Evolutionary conservation across 1,139 yeast genomes (phyloP), one percentile per base, ranked within the genome.

Genomic region (Debaryomyces sp.): DNA sequence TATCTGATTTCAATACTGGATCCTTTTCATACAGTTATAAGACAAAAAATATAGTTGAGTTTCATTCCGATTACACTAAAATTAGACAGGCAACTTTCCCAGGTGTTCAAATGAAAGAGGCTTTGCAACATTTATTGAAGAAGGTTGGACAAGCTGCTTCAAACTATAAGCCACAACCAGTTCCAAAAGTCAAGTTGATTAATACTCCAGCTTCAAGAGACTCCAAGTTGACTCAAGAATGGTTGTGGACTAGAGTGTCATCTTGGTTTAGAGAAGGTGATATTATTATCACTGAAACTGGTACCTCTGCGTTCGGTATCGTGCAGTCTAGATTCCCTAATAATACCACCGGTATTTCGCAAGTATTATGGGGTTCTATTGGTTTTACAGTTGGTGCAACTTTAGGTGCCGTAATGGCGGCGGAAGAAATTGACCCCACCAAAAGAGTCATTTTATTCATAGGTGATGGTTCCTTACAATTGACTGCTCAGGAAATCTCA

Each of bases 1-100:
- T 89, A 62, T 88, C 96, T 42, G 96, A 89, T 70, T 89, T 87
- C 81, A 89, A 88, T 78, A 89, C 96, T 50, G 96, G 96, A 64
- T 86, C 95, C 15, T 89, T 89, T 79, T 83, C 94, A 29, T 89
- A 89, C 75, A 80, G 86, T 49, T 87, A 87, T 78, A 78, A 82
- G 64, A 88, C 96, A 57, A 83, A 80, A 68, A 88, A 88, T 75
- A 79, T 88, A 57, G 82, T 89, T 56, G 96, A 89, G 73, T 86
- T 89, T 82, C 96, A 89, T 71, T 87, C 96, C n/a, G 92, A 88
- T 72, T 81, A 85, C 76, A 83, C 87, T 64, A 87, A 87, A 74
- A 82, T 89, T 67, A 83, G 80, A 66, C 82, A 75, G 59, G 96
- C 96, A 47, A 77, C 84, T 30, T 89, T 83, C 82, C 86, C 87